Evolutionary conservation across 176 grass and related monocot species (phyloP).

Genomic region (Ampelocalamus luodianensis): DNA sequence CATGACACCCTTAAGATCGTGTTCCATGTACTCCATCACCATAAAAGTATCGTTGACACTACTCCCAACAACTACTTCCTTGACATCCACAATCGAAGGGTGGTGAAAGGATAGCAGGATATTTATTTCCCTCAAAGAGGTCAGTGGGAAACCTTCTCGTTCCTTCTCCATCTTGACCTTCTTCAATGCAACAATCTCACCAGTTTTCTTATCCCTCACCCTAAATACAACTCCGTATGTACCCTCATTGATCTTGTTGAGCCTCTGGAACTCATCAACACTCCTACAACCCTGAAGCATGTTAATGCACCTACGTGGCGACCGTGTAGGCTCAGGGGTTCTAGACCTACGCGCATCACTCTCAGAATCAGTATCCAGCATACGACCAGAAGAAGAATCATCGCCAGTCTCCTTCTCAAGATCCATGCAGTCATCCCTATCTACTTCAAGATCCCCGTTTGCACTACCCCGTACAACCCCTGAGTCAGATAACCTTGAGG

Average conservation of each 20-base stretch:
- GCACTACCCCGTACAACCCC: constrained; percentile 44
- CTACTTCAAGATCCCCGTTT: constrained; percentile 35
- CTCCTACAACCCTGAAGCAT: constrained; percentile 92
- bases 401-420: constrained; percentile 38
- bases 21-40: constrained; percentile 99
- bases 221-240: constrained; percentile 95
- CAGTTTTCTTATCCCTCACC: constrained; percentile 85
- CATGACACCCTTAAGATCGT: constrained; percentile 93
- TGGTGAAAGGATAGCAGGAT: constrained; percentile 89
- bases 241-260: constrained; percentile 94
- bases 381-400: constrained; percentile 38
- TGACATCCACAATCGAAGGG: constrained; percentile 91
- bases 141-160: constrained; percentile 82
- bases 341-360: constrained; percentile 39
- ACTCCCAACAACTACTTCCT: constrained; percentile 86
- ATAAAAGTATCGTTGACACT: constrained; percentile 74
- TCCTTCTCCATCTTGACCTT: constrained; percentile 97
- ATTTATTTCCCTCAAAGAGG: constrained; percentile 93
- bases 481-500: constrained; percentile 56
- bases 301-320: constrained; percentile 67
- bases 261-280: constrained; percentile 88
- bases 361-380: constrained; percentile 37
- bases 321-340: constrained; percentile 48
- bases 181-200: constrained; percentile 94
- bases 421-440: constrained; percentile 44